Evolutionary conservation across 140 eudicot species (phyloP).

Genomic region (Senecio squalidus): DNA sequence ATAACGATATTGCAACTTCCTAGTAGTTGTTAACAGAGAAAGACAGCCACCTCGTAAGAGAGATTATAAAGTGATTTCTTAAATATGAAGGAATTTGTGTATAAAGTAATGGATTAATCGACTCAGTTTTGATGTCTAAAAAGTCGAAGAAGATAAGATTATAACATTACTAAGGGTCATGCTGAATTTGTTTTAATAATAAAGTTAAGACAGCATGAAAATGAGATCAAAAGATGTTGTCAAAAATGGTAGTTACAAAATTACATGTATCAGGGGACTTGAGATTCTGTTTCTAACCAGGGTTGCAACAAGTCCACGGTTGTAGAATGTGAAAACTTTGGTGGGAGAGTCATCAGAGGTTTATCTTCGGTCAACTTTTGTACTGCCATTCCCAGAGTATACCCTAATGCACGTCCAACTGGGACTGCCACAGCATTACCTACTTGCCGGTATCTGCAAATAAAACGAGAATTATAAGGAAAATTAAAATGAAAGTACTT

Average conservation of each 20-base stretch:
- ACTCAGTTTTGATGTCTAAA: constrained; percentile 4
- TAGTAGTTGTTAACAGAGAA: constrained; percentile 31
- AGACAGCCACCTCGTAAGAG: constrained; percentile 29
- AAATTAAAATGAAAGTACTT: not conserved
- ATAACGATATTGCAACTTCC: constrained; percentile 29
- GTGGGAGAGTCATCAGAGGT: constrained; percentile 51
- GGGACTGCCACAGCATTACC: constrained; percentile 76
- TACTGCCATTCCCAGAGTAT: constrained; percentile 50
- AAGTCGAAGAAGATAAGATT: constrained; percentile 13
- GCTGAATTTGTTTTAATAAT: too few relatives aligned
- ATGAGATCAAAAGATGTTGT: too few relatives aligned
- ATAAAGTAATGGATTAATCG: constrained; percentile 5
- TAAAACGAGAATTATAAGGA: not conserved
- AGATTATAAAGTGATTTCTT: constrained; percentile 22
- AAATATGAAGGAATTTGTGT: constrained; percentile 19
- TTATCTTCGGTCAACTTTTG: constrained; percentile 37
- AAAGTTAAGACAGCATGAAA: too few relatives aligned
- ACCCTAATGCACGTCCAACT: constrained; percentile 63
- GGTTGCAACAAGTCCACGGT: constrained; percentile 32
- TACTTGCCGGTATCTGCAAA: constrained; percentile 53
- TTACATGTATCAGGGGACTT: not conserved
- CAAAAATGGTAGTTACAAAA: constrained; percentile 4
- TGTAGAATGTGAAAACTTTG: constrained; percentile 55
- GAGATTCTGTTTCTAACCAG: not conserved
- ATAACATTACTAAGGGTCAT: too few relatives aligned